phyloP scores from a whole-genome alignment of 1,139 yeast genomes.

The Suhomyces kunorum region DNA sequence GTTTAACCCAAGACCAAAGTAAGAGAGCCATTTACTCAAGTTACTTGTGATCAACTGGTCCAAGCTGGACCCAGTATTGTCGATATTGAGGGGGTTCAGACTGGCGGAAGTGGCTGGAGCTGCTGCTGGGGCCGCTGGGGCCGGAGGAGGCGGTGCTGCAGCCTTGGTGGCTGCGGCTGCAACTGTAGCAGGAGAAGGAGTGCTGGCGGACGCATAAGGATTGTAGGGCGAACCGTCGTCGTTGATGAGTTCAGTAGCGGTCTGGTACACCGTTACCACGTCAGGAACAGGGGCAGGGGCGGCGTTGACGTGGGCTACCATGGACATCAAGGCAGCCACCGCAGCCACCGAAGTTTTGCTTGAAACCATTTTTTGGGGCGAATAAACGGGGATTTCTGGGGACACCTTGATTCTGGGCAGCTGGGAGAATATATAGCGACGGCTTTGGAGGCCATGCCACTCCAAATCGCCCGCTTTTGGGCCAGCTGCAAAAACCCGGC shows the following conservation, averaged over 20 bases:
- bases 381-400: neutral
- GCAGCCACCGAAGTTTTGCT: conserved; percentile 8
- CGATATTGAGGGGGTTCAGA: neutral
- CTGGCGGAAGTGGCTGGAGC: conserved; percentile 4
- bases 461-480: neutral
- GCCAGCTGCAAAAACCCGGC: conserved; percentile 2
- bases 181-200: conserved; percentile 5
- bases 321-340: conserved; percentile 5
- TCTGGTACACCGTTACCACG: conserved; percentile 10
- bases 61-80: conserved; percentile 6
- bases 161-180: conserved; percentile 13
- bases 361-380: conserved; percentile 22
- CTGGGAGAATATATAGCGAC: neutral
- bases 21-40: conserved; percentile 16
- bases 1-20: conserved; percentile 15
- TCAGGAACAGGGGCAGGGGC: conserved; percentile 26
- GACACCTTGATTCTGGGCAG: neutral
- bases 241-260: conserved; percentile 9
- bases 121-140: conserved; percentile 5
- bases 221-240: conserved; percentile 5
- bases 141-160: conserved; percentile 11
- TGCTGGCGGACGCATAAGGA: neutral
- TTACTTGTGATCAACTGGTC: conserved; percentile 14
- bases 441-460: neutral
- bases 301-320: conserved; percentile 13